Evolutionary conservation across 345 rosid genomes (phyloP).

Genomic region (Tarenaya hassleriana): DNA sequence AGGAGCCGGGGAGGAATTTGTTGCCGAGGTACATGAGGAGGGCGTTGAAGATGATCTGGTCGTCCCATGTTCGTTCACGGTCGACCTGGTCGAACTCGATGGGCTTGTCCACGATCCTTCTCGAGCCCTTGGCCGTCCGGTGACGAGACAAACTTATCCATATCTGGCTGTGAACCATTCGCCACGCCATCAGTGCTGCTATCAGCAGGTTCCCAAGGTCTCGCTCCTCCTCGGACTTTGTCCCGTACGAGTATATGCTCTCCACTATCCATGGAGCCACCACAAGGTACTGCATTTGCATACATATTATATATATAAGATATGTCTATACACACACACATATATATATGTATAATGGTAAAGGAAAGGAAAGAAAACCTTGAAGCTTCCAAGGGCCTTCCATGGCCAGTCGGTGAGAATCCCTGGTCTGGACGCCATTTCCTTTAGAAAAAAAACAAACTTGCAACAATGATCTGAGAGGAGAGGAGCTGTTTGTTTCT

Average conservation of each 20-base stretch:
- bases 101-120: conserved; percentile 52
- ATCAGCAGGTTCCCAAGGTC: conserved; percentile 33
- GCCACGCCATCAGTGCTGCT: conserved; percentile 40
- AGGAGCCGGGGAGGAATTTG: conserved; percentile 19
- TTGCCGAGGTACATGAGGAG: conserved; percentile 22
- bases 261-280: conserved; percentile 40
- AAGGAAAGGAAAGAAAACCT: conserved; percentile 27
- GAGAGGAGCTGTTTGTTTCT: too few relatives aligned
- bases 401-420: conserved; percentile 66
- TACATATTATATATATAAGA: not conserved
- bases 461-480: too few relatives aligned
- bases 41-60: conserved; percentile 35
- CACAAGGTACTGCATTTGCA: conserved; percentile 35
- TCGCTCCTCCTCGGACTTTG: conserved; percentile 28
- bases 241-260: conserved; percentile 29
- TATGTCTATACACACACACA: not conserved
- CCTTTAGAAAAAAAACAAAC: too few relatives aligned
- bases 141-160: conserved; percentile 66
- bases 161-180: conserved; percentile 58
- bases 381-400: conserved; percentile 53
- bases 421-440: conserved; percentile 61
- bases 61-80: conserved; percentile 51
- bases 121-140: conserved; percentile 50
- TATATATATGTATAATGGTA: not conserved
- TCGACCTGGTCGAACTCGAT: conserved; percentile 81